Conservation (phyloP, 495 filamentous ascomycete genomes). For the Xylaria sp. region DNA sequence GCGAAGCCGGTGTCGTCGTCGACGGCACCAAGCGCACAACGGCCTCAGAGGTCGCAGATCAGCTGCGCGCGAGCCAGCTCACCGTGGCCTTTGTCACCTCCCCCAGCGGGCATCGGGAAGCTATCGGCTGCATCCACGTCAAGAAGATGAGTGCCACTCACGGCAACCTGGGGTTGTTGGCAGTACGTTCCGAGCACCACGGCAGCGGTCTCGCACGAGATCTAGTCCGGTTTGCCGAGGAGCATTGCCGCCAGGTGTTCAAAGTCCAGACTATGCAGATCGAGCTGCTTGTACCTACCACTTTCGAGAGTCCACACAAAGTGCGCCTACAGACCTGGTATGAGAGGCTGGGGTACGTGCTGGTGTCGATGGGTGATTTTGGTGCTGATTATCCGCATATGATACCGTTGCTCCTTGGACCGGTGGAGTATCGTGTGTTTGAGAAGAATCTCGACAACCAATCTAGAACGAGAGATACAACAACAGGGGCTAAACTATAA, state of each 20-base stretch:
- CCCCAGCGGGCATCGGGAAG: not conserved
- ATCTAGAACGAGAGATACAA: not conserved
- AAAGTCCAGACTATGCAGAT: not conserved
- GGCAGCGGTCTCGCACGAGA: conserved; percentile 23
- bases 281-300: conserved; percentile 26
- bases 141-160: not conserved
- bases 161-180: conserved; percentile 21
- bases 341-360: conserved; percentile 19
- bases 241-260: conserved; percentile 3
- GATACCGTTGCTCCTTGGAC: conserved; percentile 19
- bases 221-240: conserved; percentile 25
- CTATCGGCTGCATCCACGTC: conserved; percentile 4
- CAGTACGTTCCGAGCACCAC: conserved; percentile 18
- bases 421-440: conserved; percentile 24
- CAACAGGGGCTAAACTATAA: conserved; percentile 16
- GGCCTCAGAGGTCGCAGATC: conserved; percentile 18
- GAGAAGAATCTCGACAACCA: conserved; percentile 11
- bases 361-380: conserved; percentile 21
- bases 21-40: conserved; percentile 20
- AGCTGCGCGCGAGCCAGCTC: conserved; percentile 23
- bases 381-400: conserved; percentile 24
- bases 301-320: conserved; percentile 21
- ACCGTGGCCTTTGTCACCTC: conserved; percentile 17
- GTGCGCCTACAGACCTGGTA: conserved; percentile 26
- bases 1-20: conserved; percentile 22